These are phyloP conservation scores for Obelidium mucronatum DNA, from an alignment of 192 early-diverging fungal genomes.

Conservation along the genomic window DNA sequence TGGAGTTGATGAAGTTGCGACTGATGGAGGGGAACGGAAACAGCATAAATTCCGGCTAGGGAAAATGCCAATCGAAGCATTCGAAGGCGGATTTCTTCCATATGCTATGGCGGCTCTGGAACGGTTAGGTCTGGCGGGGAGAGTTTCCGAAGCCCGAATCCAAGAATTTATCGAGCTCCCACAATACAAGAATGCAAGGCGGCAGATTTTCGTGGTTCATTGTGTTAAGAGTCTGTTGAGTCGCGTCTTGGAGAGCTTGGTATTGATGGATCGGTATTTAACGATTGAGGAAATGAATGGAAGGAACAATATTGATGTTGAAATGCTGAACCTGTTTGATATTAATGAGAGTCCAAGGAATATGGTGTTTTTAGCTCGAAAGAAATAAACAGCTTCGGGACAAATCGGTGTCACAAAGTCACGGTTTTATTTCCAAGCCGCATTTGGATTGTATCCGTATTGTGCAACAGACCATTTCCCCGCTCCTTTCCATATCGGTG, in stretches of 20 bases:
- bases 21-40: constrained; percentile 10
- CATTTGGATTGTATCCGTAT: constrained; percentile 48
- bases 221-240: constrained; percentile 35
- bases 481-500: constrained; percentile 47
- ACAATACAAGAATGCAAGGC: constrained; percentile 24
- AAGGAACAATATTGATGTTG: background rate
- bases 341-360: constrained; percentile 32
- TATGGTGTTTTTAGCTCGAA: constrained; percentile 32
- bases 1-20: background rate
- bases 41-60: constrained; percentile 25
- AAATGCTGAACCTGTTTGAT: constrained; percentile 42
- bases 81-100: background rate
- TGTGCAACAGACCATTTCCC: constrained; percentile 53
- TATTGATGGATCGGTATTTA: constrained; percentile 35
- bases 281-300: constrained; percentile 10
- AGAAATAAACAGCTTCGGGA: constrained; percentile 1
- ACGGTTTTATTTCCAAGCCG: background rate
- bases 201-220: constrained; percentile 13
- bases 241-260: constrained; percentile 36
- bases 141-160: constrained; percentile 4
- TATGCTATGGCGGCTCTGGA: constrained; percentile 23
- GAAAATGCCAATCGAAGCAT: constrained; percentile 9
- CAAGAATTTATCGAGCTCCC: constrained; percentile 7
- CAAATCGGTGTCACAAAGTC: too few species aligned
- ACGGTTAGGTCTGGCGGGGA: constrained; percentile 12